These are phyloP conservation scores for Raphanus sativus DNA, from an alignment of 345 rosid species.

Conservation along the genomic window DNA sequence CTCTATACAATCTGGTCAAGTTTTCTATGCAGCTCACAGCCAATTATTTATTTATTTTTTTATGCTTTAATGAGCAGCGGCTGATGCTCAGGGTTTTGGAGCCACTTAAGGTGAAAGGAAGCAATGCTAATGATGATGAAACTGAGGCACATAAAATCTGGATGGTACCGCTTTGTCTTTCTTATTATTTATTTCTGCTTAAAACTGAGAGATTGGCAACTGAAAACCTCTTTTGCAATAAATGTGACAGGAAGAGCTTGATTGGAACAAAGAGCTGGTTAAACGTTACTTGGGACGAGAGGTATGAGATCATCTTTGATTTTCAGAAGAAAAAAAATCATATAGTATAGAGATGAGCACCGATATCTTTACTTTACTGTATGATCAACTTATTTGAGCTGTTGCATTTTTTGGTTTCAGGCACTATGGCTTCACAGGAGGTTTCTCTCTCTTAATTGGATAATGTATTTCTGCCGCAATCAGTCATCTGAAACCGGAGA, in stretches of 20 bases:
- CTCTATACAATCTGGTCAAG: constrained; percentile 8
- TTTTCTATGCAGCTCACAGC: constrained; percentile 12
- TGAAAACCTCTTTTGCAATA: constrained; percentile 1
- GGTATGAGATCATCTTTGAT: constrained; percentile 43
- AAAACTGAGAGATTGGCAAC: constrained; percentile 4
- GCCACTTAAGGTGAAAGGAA: constrained; percentile 16
- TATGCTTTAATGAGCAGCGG: constrained; percentile 45
- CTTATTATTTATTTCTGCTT: constrained; percentile 1
- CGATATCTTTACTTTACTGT: background rate
- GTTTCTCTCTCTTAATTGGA: constrained; percentile 62
- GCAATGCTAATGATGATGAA: constrained; percentile 11
- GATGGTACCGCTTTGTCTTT: constrained; percentile 48
- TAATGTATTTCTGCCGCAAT: constrained; percentile 43
- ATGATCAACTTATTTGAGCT: background rate
- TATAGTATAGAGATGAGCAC: constrained; percentile 1
- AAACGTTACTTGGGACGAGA: constrained; percentile 80
- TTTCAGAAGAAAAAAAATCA: background rate
- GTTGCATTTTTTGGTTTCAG: constrained; percentile 39
- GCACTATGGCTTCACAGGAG: constrained; percentile 88
- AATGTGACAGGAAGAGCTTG: constrained; percentile 75
- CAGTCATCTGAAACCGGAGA: constrained; percentile 12
- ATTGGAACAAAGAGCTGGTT: constrained; percentile 68
- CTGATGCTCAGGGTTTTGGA: constrained; percentile 55
- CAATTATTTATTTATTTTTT: background rate
- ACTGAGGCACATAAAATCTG: constrained; percentile 43